Evolutionary conservation across 2,329 filamentous ascomycete genomes (phyloP).

Genomic region (Calonectria naviculata): DNA sequence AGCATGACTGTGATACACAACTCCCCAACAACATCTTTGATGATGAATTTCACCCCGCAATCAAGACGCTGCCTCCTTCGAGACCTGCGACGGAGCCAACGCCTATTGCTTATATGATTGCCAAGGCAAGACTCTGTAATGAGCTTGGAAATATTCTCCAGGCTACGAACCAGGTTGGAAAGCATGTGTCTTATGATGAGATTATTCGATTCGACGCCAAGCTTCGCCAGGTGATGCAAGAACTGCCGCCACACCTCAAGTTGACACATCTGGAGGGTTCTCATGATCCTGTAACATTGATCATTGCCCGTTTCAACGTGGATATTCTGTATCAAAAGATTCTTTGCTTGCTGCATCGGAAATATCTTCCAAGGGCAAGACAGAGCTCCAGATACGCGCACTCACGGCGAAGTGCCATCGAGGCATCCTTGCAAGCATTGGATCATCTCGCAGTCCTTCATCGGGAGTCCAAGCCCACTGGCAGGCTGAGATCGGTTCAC

Average conservation of each 20-base stretch:
- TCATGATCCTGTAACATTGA: constrained; percentile 83
- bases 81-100: constrained; percentile 77
- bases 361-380: constrained; percentile 82
- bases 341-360: constrained; percentile 88
- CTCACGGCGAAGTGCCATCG: constrained; percentile 85
- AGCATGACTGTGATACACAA: constrained; percentile 80
- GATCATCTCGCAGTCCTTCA: constrained; percentile 81
- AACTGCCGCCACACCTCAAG: constrained; percentile 83
- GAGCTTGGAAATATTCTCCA: constrained; percentile 80
- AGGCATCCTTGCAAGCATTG: constrained; percentile 86
- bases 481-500: constrained; percentile 77
- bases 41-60: constrained; percentile 79
- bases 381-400: constrained; percentile 85
- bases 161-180: constrained; percentile 66
- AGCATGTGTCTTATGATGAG: constrained; percentile 70
- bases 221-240: constrained; percentile 70
- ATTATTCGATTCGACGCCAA: constrained; percentile 71
- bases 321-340: constrained; percentile 91
- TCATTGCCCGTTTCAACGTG: constrained; percentile 86
- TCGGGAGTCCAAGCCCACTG: constrained; percentile 77
- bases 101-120: constrained; percentile 82
- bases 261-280: constrained; percentile 80
- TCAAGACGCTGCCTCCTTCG: constrained; percentile 74
- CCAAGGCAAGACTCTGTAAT: constrained; percentile 74
- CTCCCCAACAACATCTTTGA: constrained; percentile 84